Conservation (phyloP, 2,329 filamentous ascomycete genomes). For the Paraconiothyrium brasiliense region DNA sequence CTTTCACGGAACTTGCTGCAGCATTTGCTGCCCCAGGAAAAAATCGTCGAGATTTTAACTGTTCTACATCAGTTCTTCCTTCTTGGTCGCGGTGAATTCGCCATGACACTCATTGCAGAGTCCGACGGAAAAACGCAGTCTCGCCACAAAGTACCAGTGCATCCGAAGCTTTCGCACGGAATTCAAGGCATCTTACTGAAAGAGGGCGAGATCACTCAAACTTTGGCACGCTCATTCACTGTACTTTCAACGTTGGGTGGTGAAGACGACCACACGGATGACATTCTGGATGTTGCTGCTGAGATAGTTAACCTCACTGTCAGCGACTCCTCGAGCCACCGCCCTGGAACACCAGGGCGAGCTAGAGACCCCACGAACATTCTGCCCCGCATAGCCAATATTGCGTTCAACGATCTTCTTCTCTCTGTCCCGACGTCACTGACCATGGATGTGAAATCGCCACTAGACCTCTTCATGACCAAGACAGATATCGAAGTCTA, state of each 20-base stretch:
- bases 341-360: conserved; percentile 53
- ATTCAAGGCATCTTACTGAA: conserved; percentile 76
- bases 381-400: conserved; percentile 50
- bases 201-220: conserved; percentile 83
- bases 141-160: conserved; percentile 66
- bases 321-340: conserved; percentile 54
- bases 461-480: conserved; percentile 87
- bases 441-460: conserved; percentile 76
- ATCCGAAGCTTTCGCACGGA: conserved; percentile 55
- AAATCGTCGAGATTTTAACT: conserved; percentile 78
- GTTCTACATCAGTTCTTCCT: conserved; percentile 88
- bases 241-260: conserved; percentile 79
- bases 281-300: conserved; percentile 82
- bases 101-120: conserved; percentile 83
- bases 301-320: conserved; percentile 76
- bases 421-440: conserved; percentile 80
- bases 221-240: conserved; percentile 81
- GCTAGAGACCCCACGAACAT: conserved; percentile 42
- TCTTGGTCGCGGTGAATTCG: conserved; percentile 88
- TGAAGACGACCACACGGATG: conserved; percentile 77
- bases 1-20: conserved; percentile 86
- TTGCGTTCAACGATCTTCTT: conserved; percentile 80
- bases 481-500: conserved; percentile 80
- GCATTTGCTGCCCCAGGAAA: conserved; percentile 78
- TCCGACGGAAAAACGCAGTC: conserved; percentile 82